Base-by-base conservation (phyloP, 208 protist species). In the Crithidia bombi region DNA sequence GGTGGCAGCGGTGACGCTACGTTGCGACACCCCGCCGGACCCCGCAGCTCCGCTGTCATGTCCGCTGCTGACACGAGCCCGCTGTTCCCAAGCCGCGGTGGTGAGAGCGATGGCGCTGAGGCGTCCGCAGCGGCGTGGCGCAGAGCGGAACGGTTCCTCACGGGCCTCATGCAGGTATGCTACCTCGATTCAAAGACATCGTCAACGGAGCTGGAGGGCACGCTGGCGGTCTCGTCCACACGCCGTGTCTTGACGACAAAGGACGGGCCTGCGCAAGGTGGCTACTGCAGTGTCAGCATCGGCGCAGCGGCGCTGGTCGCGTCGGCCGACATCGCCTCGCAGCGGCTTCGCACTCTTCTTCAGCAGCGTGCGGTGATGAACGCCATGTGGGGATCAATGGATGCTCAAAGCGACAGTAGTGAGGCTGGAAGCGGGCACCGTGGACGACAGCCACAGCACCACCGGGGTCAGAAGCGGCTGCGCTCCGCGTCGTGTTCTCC, bases 171-270 rank as follows among this genome's bases (percentile, higher is more conserved):
- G 79, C 32, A 83, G 39, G 77, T 78, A 33, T 88, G 73, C 68
- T 82, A 80, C 35, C 77, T 76, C 11, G 78, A 83, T 50, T 7
- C 79, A 25, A 75, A 80, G n/a, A 67, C 71, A 0, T 91, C 89
- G 5, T 88, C 83, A 2, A 83, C 80, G 38, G 89, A 89, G 33
- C 44, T 90, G 21, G 85, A 94, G 54, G 89, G 85, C 14, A 83
- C 79, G 0, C 57, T 85, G 56, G 83, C 85, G 2, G 63, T 91
- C 35, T 74, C 77, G n/a, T 79, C 77, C n/a, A 89, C 82, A 21
- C 65, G 88, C 2, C 82, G 81, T 21, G 80, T 90, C 61, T 61
- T 74, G 55, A 78, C 57, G 28, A 39, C 67, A 15, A 54, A 43
- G 28, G 65, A 56, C 28, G 66, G 46, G 25, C 28, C 2, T 1